Evolutionary conservation across 2,329 filamentous ascomycete genomes (phyloP).

Genomic region (Biscogniauxia marginata): DNA sequence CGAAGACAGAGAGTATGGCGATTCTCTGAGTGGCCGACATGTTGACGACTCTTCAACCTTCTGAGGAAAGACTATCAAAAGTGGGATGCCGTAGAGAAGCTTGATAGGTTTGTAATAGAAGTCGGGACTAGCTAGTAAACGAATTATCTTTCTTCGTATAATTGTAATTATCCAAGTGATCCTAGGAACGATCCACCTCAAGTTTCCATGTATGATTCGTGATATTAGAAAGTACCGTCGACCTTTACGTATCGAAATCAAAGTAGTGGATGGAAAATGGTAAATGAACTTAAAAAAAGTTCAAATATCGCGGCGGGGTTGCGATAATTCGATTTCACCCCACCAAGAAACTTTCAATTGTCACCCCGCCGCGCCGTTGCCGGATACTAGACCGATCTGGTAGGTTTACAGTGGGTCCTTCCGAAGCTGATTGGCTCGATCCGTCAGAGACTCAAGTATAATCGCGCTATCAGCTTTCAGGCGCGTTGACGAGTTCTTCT

Average conservation of each 20-base stretch:
- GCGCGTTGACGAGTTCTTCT: too few relatives aligned
- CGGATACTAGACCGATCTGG: slow-evolving; percentile 6
- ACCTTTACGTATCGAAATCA: not conserved
- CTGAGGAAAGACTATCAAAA: slow-evolving; percentile 1
- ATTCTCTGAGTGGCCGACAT: slow-evolving; percentile 52
- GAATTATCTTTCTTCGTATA: not conserved
- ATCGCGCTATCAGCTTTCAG: not conserved
- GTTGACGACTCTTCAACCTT: slow-evolving; percentile 3
- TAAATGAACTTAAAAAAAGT: slow-evolving; percentile 6
- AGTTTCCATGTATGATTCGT: not conserved
- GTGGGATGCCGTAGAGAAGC: slow-evolving; percentile 1
- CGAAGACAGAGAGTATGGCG: slow-evolving; percentile 96
- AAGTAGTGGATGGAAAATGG: not conserved
- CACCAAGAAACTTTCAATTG: slow-evolving; percentile 11
- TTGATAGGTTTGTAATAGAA: not conserved
- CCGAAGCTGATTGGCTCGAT: not conserved
- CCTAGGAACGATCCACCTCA: too few relatives aligned
- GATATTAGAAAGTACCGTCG: not conserved
- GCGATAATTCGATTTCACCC: slow-evolving; percentile 7
- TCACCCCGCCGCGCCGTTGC: slow-evolving; percentile 14
- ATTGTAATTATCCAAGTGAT: not conserved
- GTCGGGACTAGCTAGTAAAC: too few relatives aligned
- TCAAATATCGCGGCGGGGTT: slow-evolving; percentile 20
- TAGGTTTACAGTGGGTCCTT: slow-evolving; percentile 6
- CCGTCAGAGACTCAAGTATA: not conserved